These are phyloP conservation scores for Pneumocystis sp. DNA, from an alignment of 1,139 yeast species.

Conservation along the genomic window DNA sequence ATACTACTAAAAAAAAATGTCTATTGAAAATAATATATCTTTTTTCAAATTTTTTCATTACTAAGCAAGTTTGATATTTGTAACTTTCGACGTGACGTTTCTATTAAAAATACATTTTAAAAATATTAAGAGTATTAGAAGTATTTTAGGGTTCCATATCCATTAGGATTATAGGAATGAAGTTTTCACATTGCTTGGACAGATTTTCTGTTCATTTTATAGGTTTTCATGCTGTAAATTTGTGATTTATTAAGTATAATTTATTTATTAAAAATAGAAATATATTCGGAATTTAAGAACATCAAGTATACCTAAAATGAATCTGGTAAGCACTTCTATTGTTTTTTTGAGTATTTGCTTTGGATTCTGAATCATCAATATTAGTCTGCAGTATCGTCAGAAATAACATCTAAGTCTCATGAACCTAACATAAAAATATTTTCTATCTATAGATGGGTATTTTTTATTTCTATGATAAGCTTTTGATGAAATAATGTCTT, in stretches of 20 bases:
- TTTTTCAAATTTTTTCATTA: neutral
- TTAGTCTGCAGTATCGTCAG: neutral
- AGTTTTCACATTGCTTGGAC: neutral
- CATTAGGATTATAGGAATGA: neutral
- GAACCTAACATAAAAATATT: neutral
- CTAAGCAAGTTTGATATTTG: neutral
- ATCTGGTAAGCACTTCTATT: neutral
- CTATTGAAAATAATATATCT: neutral
- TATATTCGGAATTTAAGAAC: neutral
- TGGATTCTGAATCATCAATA: neutral
- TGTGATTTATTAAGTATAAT: neutral
- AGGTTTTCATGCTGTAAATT: neutral
- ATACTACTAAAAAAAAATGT: neutral
- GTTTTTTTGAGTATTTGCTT: neutral
- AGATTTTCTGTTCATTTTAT: neutral
- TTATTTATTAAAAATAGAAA: neutral
- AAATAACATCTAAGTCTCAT: neutral
- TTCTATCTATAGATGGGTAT: conserved; percentile 1
- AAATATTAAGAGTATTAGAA: neutral
- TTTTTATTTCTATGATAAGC: neutral
- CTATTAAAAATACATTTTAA: neutral
- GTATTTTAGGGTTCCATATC: neutral
- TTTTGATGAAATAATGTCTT: neutral
- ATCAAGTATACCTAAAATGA: neutral
- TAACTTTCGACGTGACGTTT: neutral